Evolutionary conservation across 176 grass and related monocot species (phyloP).

Genomic region (Avena atlantica): DNA sequence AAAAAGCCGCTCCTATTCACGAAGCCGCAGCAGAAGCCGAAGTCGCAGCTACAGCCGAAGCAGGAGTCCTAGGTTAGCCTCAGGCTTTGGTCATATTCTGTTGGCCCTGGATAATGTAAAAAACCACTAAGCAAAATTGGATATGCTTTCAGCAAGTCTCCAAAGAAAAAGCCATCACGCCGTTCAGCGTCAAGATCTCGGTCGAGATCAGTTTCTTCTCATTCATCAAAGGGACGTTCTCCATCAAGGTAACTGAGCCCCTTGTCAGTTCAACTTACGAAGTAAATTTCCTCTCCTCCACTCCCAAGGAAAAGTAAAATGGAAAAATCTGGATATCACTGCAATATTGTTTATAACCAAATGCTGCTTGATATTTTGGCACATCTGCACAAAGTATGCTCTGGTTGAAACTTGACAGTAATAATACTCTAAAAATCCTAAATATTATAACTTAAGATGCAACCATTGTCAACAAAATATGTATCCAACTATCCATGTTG

Average conservation of each 20-base stretch:
- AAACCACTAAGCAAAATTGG: not conserved
- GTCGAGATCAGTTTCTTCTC: conserved; percentile 57
- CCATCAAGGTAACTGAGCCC: conserved; percentile 50
- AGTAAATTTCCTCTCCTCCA: not conserved
- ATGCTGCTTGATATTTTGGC: not conserved
- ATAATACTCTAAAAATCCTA: conserved; percentile 4
- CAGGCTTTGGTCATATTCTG: not conserved
- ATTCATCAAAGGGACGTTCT: conserved; percentile 47
- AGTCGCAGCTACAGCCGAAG: conserved; percentile 57
- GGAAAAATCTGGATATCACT: not conserved
- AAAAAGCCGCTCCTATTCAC: conserved; percentile 42
- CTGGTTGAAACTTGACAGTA: not conserved
- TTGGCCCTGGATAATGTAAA: not conserved
- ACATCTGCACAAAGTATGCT: not conserved
- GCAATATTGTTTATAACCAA: not conserved
- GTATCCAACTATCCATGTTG: not conserved
- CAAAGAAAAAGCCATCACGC: conserved; percentile 38
- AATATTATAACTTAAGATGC: not conserved
- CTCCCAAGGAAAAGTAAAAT: not conserved
- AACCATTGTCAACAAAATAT: conserved; percentile 25
- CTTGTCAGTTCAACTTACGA: not conserved
- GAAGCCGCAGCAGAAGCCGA: conserved; percentile 47
- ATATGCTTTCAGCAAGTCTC: conserved; percentile 56
- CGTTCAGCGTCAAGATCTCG: conserved; percentile 52
- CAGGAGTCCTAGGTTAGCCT: conserved; percentile 50